Percentiles rank a stretch among this genome's conserved stretches.
These are phyloP conservation scores for Conticribra weissflogii DNA, from an alignment of 108 stramenopile genomes.

Conservation along the genomic window DNA sequence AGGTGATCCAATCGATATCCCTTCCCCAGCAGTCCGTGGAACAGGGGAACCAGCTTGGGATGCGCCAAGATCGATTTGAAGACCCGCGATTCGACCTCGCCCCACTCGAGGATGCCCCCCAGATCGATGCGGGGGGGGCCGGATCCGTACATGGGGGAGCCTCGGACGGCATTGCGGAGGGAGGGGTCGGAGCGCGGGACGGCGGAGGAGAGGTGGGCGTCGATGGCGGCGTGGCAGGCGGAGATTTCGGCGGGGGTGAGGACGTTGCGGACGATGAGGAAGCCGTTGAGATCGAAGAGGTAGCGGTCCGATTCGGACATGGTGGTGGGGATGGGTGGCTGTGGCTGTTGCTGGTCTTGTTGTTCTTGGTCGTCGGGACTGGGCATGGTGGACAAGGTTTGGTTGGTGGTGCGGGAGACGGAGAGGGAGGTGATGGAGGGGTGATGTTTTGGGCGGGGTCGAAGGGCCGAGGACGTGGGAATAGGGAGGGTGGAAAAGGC, in stretches of 20 bases:
- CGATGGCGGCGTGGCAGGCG: slow-evolving; percentile 78
- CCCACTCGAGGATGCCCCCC: slow-evolving; percentile 89
- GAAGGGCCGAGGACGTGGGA: background rate
- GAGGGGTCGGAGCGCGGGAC: slow-evolving; percentile 65
- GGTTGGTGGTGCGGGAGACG: slow-evolving; percentile 15
- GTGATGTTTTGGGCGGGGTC: background rate
- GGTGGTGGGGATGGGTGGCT: slow-evolving; percentile 36
- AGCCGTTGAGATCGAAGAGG: slow-evolving; percentile 93
- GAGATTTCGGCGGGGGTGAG: slow-evolving; percentile 80
- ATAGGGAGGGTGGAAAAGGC: slow-evolving; percentile 1
- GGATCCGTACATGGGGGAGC: slow-evolving; percentile 68
- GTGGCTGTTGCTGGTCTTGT: too few relatives aligned
- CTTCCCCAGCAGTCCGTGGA: slow-evolving; percentile 86
- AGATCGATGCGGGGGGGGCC: slow-evolving; percentile 88
- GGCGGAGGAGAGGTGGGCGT: slow-evolving; percentile 67
- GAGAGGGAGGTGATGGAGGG: slow-evolving; percentile 1
- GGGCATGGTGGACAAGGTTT: slow-evolving; percentile 45
- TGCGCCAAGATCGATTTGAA: slow-evolving; percentile 87
- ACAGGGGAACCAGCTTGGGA: slow-evolving; percentile 82
- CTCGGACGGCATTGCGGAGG: slow-evolving; percentile 77
- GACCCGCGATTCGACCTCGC: slow-evolving; percentile 62
- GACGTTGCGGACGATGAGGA: slow-evolving; percentile 78
- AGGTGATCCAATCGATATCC: slow-evolving; percentile 94
- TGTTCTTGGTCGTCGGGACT: too few relatives aligned
- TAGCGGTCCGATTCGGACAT: slow-evolving; percentile 89